Evolutionary conservation across 371 early-diverging fungal species (phyloP).

Genomic region (Entomophthora muscae): DNA sequence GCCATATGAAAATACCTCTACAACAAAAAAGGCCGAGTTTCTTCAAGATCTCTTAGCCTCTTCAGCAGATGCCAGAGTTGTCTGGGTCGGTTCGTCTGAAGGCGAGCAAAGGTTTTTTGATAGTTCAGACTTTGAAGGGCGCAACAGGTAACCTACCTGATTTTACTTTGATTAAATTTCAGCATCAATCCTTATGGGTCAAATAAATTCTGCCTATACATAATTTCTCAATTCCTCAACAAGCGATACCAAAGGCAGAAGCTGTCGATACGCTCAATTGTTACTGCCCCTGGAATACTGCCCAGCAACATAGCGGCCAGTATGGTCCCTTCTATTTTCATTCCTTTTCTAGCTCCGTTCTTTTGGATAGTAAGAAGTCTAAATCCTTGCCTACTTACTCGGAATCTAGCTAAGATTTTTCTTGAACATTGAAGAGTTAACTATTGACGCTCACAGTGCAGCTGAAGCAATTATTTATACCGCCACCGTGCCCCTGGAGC

Average conservation of each 20-base stretch:
- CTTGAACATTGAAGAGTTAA: neutral
- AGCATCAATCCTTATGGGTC: conserved; percentile 4
- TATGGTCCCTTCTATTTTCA: neutral
- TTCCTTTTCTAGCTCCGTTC: neutral
- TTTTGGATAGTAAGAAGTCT: neutral
- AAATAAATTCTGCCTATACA: conserved; percentile 2
- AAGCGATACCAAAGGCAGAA: neutral
- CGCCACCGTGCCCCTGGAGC: neutral
- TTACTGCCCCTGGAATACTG: neutral
- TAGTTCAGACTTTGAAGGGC: neutral
- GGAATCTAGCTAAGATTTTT: neutral
- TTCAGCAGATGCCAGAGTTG: neutral
- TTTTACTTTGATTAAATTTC: neutral
- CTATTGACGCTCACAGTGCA: neutral
- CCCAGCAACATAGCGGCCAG: neutral
- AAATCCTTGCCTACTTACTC: neutral
- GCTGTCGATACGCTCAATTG: neutral
- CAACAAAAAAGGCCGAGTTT: neutral
- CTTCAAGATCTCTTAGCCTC: neutral
- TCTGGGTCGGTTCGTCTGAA: neutral
- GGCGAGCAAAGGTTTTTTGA: neutral
- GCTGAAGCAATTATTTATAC: neutral
- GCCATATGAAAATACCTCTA: neutral
- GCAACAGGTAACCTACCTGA: neutral
- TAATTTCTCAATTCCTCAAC: neutral